Base-by-base conservation (phyloP, 805 yeast species). In the Candida mattraensis region DNA sequence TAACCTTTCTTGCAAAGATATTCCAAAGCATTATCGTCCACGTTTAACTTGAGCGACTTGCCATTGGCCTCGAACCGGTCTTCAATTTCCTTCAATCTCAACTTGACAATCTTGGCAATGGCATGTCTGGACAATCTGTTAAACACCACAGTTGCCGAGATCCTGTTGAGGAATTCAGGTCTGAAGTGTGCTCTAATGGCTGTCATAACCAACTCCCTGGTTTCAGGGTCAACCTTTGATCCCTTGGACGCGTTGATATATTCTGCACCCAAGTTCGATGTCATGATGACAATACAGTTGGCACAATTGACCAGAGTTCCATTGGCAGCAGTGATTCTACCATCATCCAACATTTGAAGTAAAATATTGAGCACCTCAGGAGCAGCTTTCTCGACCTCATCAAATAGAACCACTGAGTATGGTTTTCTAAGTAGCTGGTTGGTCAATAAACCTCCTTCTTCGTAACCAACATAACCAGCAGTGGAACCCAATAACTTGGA, bases 331-430 rank as follows among this genome's bases (percentile, higher is more conserved):
- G 97, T 87, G 44, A 93, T 80, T 64, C 96, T 80, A 58, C 99
- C 99, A 64, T 93, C 99, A 56, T 93, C 99, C 43, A 93, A 70
- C 67, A 93, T 78, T 64, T 93, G 99, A 50, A 93, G 72, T 54
- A 93, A 70, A 14, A 93, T 83, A 7, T 96, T 93, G 57, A 91
- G 70, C 2, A 93, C 99, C 60, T 91, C 98, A 1, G 99, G 99
- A 5, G 96, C 96, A 12, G 99, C 99, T 65, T 93, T 93, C 60
- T 93, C 99, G 38, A 93, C 96, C 67, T 93, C 99, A 65, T 93
- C 99, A 56, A 93, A 93, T 44, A 93, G 71, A 25, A 93, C 74
- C n/a, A 93, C 99, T 5, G 97, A 87, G 66, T 93, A 93, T 38
- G 99, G 99, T 44, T 83, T 82, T 56, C 96, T 77, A 43, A 87